Base-by-base conservation (phyloP, 2,329 filamentous ascomycete genomes). In the Aspergillus caelatus region DNA sequence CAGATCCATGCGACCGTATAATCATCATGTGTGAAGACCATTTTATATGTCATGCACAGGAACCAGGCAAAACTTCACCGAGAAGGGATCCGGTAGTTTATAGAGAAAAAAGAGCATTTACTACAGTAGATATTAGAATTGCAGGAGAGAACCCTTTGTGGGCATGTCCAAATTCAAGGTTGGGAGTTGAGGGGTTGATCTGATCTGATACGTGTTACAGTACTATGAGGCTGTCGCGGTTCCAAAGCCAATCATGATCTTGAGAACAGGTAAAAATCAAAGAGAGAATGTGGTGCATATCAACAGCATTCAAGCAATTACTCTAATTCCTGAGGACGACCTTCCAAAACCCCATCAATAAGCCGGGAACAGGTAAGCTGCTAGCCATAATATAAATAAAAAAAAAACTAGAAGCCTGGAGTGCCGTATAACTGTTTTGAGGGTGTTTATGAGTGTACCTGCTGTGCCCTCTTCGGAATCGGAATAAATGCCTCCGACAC, bases 1-100 rank as follows among this genome's bases (percentile, higher is more conserved):
- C 36, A 39, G 36, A 39, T 39, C 36, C 36, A 39, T 19, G 36
- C 36, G 28, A 77, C 65, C 1, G 69, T 73, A 61, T 78, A 78
- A 4, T 65, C 30, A 11, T 56, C 36, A 39, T 60, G 30, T 36
- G 16, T 45, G 19, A 45, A 45, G 16, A 7, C 41, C 41, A 45
- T 45, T 45, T 21, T 45, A 23, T 45, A 45, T 45, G 23, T 26
- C 41, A 45, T 45, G 41, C 19, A 45, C 41, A 45, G 19, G 21
- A 45, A 21, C 16, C 14, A 45, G 41, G 19, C 21, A 19, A 45
- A 45, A 45, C 19, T 45, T 19, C 21, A 30, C 30, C 14, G 41
- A 45, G 41, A 8, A 45, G 41, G 41, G 19, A 45, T 21, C 41
- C 5, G 16, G 41, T 21, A 45, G 41, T n/a, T 19, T 45, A 9